phyloP scores from a whole-genome alignment of 148 eudicot genomes.

The Vaccinium corymbosum region DNA sequence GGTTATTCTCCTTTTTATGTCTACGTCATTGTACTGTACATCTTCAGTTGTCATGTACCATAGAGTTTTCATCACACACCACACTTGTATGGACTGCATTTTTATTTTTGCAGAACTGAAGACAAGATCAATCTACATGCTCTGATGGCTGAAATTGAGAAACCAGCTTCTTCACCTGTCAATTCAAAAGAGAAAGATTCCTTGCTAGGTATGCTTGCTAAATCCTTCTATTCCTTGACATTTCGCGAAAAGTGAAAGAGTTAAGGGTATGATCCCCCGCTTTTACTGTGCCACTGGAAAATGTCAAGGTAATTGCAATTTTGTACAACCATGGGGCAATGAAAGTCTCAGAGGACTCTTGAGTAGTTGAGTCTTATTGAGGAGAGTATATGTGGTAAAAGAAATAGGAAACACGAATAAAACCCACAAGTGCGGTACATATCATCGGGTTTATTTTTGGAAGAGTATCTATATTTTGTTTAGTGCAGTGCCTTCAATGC shows the following conservation, averaged over 20 bases:
- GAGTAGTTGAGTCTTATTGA: background rate
- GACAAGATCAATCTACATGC: background rate
- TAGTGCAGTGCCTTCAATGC: background rate
- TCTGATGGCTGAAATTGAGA: constrained; percentile 18
- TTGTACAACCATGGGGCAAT: background rate
- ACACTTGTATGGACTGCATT: background rate
- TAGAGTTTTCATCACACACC: background rate
- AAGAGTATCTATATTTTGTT: background rate
- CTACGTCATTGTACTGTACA: background rate
- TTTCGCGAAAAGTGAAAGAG: background rate
- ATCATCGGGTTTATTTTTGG: background rate
- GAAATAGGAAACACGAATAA: background rate
- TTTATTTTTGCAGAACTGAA: constrained; percentile 7
- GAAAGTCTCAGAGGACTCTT: background rate
- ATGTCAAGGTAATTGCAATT: constrained; percentile 4
- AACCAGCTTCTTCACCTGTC: constrained; percentile 32
- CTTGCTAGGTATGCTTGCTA: constrained; percentile 27
- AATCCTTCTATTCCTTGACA: background rate
- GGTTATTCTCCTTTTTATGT: background rate
- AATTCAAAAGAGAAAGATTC: constrained; percentile 36
- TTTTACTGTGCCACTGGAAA: background rate
- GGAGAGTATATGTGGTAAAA: background rate
- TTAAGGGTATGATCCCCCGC: background rate
- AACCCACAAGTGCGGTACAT: background rate
- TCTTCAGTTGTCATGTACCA: background rate